A percentile compares a stretch with the other conserved stretches of the same genome.
These are phyloP conservation scores for Coniochaeta pulveracea DNA, from an alignment of 2,329 filamentous ascomycete genomes.

Conservation along the genomic window DNA sequence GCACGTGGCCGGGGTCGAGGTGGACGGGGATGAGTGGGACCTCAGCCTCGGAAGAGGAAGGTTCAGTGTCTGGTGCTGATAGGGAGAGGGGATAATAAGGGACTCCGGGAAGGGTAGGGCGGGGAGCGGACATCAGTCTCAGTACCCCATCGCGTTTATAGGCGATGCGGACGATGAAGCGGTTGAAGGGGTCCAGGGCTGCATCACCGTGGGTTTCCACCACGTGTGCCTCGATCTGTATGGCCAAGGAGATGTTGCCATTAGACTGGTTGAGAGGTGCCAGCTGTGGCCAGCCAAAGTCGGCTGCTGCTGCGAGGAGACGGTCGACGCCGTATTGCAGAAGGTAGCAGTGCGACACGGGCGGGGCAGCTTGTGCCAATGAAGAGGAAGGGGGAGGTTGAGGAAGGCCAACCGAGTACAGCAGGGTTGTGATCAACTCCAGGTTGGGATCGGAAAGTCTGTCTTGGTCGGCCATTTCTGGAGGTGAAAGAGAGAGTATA, in stretches of 20 bases:
- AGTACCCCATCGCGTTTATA: background rate
- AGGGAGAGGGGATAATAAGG: background rate
- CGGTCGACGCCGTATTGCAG: background rate
- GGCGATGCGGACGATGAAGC: background rate
- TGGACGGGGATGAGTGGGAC: background rate
- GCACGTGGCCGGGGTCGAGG: background rate
- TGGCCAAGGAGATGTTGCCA: background rate
- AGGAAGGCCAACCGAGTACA: background rate
- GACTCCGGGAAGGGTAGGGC: background rate
- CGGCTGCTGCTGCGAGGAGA: background rate
- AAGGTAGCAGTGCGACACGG: background rate
- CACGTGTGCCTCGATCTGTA: background rate
- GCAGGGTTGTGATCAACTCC: no score
- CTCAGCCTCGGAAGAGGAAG: no score
- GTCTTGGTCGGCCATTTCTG: no score
- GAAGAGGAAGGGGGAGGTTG: background rate
- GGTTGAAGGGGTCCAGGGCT: background rate
- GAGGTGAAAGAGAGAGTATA: no score
- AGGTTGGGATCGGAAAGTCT: no score
- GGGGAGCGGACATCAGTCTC: background rate
- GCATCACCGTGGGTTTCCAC: background rate
- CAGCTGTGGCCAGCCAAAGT: background rate
- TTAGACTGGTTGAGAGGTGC: background rate
- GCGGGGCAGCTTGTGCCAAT: background rate
- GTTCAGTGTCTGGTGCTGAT: background rate